These are phyloP conservation scores for Trichocladium antarcticum DNA, from an alignment of 495 filamentous ascomycete species.

Conservation along the genomic window DNA sequence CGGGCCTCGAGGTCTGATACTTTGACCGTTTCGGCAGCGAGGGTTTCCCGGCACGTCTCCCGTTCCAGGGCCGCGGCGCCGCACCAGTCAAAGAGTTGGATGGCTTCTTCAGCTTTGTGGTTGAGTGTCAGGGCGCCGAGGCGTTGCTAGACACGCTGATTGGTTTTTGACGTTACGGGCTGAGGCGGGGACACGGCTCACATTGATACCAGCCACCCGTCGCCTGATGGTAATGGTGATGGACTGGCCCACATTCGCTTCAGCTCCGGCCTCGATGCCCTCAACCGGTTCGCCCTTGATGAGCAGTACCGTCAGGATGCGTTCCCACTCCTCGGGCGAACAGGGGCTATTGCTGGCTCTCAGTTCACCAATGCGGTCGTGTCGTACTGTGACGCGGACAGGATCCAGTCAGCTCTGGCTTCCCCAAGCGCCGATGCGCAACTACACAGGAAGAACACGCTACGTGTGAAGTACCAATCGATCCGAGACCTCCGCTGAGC, in stretches of 20 bases:
- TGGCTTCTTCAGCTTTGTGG: slow-evolving; percentile 50
- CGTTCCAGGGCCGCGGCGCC: slow-evolving; percentile 29
- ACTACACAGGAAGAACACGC: neutral
- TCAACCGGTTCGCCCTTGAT: slow-evolving; percentile 25
- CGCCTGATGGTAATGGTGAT: slow-evolving; percentile 35
- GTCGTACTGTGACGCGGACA: slow-evolving; percentile 20
- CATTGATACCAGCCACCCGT: slow-evolving; percentile 38
- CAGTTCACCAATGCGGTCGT: slow-evolving; percentile 23
- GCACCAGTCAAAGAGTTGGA: slow-evolving; percentile 67
- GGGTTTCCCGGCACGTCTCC: slow-evolving; percentile 28
- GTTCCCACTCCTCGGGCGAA: slow-evolving; percentile 36
- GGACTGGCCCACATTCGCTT: slow-evolving; percentile 24
- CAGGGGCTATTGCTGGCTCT: slow-evolving; percentile 23
- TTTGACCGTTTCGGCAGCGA: slow-evolving; percentile 34
- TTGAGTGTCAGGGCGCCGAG: slow-evolving; percentile 55
- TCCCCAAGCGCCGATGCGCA: neutral
- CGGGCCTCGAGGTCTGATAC: slow-evolving; percentile 40
- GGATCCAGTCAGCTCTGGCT: slow-evolving; percentile 2
- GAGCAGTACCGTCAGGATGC: slow-evolving; percentile 31
- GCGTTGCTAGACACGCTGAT: slow-evolving; percentile 44
- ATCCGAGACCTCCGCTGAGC: too few relatives aligned
- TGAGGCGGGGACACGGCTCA: slow-evolving; percentile 14
- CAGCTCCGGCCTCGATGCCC: slow-evolving; percentile 35
- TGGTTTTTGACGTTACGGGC: neutral
- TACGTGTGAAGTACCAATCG: neutral